Conservation (phyloP, 306 rosid genomes). For the Gleditsia sinensis region DNA sequence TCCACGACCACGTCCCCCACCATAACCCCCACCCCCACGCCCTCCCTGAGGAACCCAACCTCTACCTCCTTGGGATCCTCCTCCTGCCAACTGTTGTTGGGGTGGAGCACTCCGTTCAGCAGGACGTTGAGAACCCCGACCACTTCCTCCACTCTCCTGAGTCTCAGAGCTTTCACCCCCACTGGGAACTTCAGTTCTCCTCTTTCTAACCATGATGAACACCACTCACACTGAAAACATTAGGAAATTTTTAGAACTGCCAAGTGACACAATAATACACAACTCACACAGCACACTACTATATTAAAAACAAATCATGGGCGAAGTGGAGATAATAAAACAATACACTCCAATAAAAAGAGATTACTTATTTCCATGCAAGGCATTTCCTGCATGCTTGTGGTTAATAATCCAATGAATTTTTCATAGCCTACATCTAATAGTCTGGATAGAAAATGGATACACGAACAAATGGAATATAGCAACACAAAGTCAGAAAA, state of each 20-base stretch:
- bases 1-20: constrained; percentile 61
- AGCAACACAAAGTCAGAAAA: background rate
- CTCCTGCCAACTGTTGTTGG: constrained; percentile 50
- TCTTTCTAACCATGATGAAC: constrained; percentile 74
- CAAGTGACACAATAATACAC: background rate
- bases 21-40: constrained; percentile 58
- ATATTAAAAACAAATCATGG: background rate
- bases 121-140: constrained; percentile 58
- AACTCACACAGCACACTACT: background rate
- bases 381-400: background rate
- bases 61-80: constrained; percentile 75
- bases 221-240: constrained; percentile 28
- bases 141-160: constrained; percentile 40
- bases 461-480: background rate
- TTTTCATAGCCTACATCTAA: background rate
- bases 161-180: constrained; percentile 71
- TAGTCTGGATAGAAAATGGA: background rate
- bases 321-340: background rate
- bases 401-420: background rate
- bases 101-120: constrained; percentile 56
- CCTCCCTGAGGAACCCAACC: constrained; percentile 71
- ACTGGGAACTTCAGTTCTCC: constrained; percentile 61
- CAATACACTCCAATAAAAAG: too few species aligned
- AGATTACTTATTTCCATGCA: too few species aligned
- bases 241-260: background rate